A percentile compares a stretch with the other conserved stretches of the same genome.
Evolutionary conservation across 768 basidiomycete species (phyloP).

Genomic region (Suillus paluster): DNA sequence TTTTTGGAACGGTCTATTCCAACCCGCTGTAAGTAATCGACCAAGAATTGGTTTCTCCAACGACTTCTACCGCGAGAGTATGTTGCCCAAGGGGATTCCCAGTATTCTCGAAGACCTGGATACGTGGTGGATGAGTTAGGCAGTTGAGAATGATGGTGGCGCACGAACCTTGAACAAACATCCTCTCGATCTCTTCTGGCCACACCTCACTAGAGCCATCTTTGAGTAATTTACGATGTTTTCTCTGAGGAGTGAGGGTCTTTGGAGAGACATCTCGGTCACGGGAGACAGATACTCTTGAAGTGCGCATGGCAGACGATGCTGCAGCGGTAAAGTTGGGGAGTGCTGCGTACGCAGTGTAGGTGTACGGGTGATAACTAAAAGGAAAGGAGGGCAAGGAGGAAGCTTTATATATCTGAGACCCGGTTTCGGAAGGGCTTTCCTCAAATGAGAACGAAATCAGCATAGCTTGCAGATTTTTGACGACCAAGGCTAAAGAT

Average conservation of each 20-base stretch:
- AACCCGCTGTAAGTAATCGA: conserved; percentile 73
- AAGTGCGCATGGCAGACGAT: conserved; percentile 25
- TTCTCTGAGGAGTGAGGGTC: conserved; percentile 68
- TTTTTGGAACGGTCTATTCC: conserved; percentile 81
- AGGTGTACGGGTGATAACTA: conserved; percentile 11
- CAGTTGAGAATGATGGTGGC: not conserved
- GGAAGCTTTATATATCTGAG: conserved; percentile 40
- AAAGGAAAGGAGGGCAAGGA: conserved; percentile 22
- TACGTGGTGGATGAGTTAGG: not conserved
- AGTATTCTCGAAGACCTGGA: conserved; percentile 76
- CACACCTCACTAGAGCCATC: conserved; percentile 81
- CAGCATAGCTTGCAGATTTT: conserved; percentile 13
- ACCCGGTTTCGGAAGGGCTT: conserved; percentile 31
- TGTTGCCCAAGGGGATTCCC: conserved; percentile 81
- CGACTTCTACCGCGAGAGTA: conserved; percentile 79
- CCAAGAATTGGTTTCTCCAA: conserved; percentile 86
- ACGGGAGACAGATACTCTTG: conserved; percentile 22
- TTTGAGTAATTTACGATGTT: conserved; percentile 84
- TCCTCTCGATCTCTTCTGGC: conserved; percentile 77
- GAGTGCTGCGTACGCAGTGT: conserved; percentile 9
- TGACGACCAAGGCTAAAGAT: conserved; percentile 47
- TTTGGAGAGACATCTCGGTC: conserved; percentile 23
- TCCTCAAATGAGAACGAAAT: conserved; percentile 21
- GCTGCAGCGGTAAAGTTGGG: not conserved
- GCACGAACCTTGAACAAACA: conserved; percentile 72